Evolutionary conservation across 305 asterid genomes (phyloP), one percentile per base, ranked within the genome.

Genomic region (Withania somnifera): DNA sequence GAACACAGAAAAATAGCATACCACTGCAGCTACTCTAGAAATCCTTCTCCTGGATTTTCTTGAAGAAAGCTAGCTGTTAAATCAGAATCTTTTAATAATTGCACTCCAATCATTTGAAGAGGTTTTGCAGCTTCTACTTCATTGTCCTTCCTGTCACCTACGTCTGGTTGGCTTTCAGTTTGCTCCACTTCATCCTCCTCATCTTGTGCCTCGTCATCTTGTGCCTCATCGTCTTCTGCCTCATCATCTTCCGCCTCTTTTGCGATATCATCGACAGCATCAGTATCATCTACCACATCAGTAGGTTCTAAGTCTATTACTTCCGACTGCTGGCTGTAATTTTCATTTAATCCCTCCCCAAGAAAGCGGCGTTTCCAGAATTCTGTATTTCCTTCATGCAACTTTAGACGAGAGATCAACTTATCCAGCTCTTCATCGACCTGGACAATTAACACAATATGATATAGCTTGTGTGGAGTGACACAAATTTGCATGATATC

Each of bases 31-130:
- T 85, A 63, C 87, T 81, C 98, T 91, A 83, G 95, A 84, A 77
- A 89, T 82, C 90, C 89, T 88, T 90, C 89, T 90, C 91, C 90
- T 91, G 19, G 95, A 88, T 87, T 96, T 94, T 86, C 88, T 93
- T 79, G 98, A 90, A 63, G 97, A n/a, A n/a, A 89, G 84, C 93
- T 86, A 71, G 93, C 85, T n/a, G 86, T 84, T 84, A 88, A 94
- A 47, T 94, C 98, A 66, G 95, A 89, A 86, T 94, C 99, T 88
- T 88, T 93, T 85, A 96, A 79, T 85, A 94, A 87, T 85, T 96
- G 98, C 84, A 94, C 98, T 82, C 99, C 99, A 87, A 96, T 94
- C 99, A 96, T 96, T 86, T 92, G 98, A 88, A 81, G 98, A 82
- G 98, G 98, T 87, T 92, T 93, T n/a, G 94, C 89, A 76, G 93